Evolutionary conservation across 768 basidiomycete genomes (phyloP).

Genomic region (Agrocybe chaxingu): DNA sequence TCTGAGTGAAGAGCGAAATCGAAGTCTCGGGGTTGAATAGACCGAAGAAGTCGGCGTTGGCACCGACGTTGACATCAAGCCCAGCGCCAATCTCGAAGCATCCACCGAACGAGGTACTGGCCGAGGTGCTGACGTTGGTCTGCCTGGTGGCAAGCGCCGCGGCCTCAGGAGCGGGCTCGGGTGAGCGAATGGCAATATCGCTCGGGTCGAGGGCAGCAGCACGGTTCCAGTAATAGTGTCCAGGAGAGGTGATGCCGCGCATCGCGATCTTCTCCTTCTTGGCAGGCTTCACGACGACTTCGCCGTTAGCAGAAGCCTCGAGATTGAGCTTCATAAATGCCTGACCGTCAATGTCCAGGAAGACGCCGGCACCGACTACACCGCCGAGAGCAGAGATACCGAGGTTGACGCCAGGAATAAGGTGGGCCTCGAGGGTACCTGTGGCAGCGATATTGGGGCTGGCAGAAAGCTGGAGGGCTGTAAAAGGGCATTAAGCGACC

Average conservation of each 20-base stretch:
- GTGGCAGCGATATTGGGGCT: slow-evolving; percentile 36
- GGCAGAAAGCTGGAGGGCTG: slow-evolving; percentile 40
- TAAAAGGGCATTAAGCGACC: neutral
- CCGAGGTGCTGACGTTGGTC: neutral
- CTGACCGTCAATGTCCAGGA: slow-evolving; percentile 38
- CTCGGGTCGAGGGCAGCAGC: neutral
- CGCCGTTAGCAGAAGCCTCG: slow-evolving; percentile 13
- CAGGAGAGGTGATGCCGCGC: neutral
- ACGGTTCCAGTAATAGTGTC: neutral
- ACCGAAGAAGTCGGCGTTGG: slow-evolving; percentile 25
- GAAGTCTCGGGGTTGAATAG: slow-evolving; percentile 23
- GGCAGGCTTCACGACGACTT: neutral
- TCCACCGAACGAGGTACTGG: slow-evolving; percentile 23
- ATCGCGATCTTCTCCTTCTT: neutral
- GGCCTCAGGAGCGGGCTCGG: neutral
- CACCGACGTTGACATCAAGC: slow-evolving; percentile 28
- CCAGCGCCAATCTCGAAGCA: slow-evolving; percentile 31
- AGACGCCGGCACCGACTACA: slow-evolving; percentile 33
- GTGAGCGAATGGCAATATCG: neutral
- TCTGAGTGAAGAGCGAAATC: slow-evolving; percentile 26
- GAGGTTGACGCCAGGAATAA: slow-evolving; percentile 46
- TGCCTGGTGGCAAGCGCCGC: neutral
- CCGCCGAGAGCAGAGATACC: slow-evolving; percentile 39
- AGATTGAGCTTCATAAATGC: slow-evolving; percentile 26
- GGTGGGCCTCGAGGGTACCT: slow-evolving; percentile 41